Conservation (phyloP, 805 yeast genomes). For the Teunomyces cretensis region DNA sequence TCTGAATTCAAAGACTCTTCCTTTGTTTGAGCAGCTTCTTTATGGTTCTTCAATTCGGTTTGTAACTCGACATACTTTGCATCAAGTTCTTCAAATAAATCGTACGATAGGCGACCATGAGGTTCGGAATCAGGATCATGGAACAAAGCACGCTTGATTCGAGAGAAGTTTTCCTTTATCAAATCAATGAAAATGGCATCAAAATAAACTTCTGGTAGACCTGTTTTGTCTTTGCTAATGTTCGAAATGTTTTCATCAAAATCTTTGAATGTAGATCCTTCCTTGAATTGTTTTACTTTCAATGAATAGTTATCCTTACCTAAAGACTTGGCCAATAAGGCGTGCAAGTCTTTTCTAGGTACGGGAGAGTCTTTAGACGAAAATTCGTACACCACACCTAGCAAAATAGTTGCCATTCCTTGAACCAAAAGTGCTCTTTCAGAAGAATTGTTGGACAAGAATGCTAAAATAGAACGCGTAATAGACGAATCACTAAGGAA, state of each 20-base stretch:
- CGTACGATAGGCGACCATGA: constrained; percentile 61
- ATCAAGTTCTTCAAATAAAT: constrained; percentile 50
- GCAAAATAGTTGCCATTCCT: constrained; percentile 66
- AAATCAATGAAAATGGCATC: constrained; percentile 61
- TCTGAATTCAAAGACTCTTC: constrained; percentile 20
- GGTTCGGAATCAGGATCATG: constrained; percentile 79
- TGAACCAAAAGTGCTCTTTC: constrained; percentile 57
- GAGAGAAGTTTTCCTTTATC: constrained; percentile 63
- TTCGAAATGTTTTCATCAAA: constrained; percentile 53
- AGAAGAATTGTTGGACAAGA: constrained; percentile 48
- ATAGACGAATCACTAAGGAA: constrained; percentile 67
- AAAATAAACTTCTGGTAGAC: constrained; percentile 82
- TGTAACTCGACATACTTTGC: constrained; percentile 28
- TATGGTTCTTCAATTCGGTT: constrained; percentile 22
- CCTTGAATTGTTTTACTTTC: constrained; percentile 71
- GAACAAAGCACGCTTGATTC: constrained; percentile 69
- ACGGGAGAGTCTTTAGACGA: constrained; percentile 60
- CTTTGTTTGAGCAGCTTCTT: constrained; percentile 14
- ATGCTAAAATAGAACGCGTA: constrained; percentile 67
- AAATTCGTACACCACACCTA: constrained; percentile 83
- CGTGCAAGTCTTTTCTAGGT: constrained; percentile 57
- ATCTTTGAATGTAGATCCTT: constrained; percentile 52
- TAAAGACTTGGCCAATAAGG: constrained; percentile 63
- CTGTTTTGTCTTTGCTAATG: constrained; percentile 71
- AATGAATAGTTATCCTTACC: constrained; percentile 79